These are phyloP conservation scores for Cantharellus anzutake DNA, from an alignment of 768 basidiomycete genomes.

Conservation along the genomic window DNA sequence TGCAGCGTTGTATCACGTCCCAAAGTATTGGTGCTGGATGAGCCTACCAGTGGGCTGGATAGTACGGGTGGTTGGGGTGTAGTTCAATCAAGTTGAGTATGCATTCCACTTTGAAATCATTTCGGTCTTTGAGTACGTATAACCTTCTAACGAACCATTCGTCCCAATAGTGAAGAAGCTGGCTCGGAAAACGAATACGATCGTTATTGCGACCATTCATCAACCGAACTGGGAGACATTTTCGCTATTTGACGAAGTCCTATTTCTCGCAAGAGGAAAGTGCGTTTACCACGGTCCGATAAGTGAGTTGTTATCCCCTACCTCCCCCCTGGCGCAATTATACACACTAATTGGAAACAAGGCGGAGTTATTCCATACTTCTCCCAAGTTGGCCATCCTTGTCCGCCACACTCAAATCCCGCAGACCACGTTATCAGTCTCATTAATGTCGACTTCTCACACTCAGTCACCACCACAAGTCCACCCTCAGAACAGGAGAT, in stretches of 20 bases:
- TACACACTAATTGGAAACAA: constrained; percentile 7
- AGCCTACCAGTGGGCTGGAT: constrained; percentile 38
- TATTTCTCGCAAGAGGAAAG: constrained; percentile 36
- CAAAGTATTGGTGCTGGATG: constrained; percentile 41
- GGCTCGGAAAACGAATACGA: constrained; percentile 28
- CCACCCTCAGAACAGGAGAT: background rate
- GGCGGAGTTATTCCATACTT: constrained; percentile 19
- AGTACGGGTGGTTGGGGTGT: constrained; percentile 11
- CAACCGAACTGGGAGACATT: constrained; percentile 46
- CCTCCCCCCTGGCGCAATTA: constrained; percentile 18
- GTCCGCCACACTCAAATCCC: constrained; percentile 27
- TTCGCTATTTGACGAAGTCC: constrained; percentile 35
- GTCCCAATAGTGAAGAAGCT: constrained; percentile 21
- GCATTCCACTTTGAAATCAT: background rate
- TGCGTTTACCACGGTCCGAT: constrained; percentile 24
- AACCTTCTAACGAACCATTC: constrained; percentile 10
- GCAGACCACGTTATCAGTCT: constrained; percentile 42
- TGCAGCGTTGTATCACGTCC: constrained; percentile 42
- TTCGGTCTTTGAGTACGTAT: constrained; percentile 3
- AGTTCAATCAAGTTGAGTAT: constrained; percentile 18
- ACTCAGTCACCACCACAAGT: background rate
- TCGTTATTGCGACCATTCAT: constrained; percentile 47
- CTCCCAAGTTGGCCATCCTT: constrained; percentile 16
- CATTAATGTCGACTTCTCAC: constrained; percentile 17
- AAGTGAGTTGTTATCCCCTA: constrained; percentile 11